Percentiles rank a stretch among this genome's conserved stretches.
Conservation (phyloP, 257 asterid genomes). For the Fraxinus cuspidata region DNA sequence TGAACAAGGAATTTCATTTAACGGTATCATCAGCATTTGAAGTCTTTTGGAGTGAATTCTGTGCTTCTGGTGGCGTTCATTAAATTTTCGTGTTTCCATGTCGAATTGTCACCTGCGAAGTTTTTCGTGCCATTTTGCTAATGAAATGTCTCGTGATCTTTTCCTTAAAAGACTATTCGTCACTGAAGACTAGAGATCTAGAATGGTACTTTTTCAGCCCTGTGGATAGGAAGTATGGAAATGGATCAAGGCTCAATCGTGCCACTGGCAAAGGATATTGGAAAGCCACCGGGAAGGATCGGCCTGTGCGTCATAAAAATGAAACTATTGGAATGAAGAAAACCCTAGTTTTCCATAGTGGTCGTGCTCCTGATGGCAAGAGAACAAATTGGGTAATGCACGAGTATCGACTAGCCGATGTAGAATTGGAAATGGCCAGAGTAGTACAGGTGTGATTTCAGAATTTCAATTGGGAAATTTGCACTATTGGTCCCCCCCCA, state of each 20-base stretch:
- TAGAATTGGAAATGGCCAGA: slow-evolving; percentile 55
- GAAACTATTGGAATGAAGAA: slow-evolving; percentile 85
- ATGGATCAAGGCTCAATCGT: slow-evolving; percentile 81
- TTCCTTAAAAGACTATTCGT: slow-evolving; percentile 34
- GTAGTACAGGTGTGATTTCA: slow-evolving; percentile 55
- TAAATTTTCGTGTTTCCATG: background rate
- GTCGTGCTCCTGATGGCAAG: slow-evolving; percentile 89
- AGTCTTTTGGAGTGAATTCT: slow-evolving; percentile 3
- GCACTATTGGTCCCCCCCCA: background rate
- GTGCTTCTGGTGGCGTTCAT: background rate
- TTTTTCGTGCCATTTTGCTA: background rate
- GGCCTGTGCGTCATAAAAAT: slow-evolving; percentile 60
- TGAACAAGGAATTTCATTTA: background rate
- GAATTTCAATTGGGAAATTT: slow-evolving; percentile 24
- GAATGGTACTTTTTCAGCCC: slow-evolving; percentile 96
- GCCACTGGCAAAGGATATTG: slow-evolving; percentile 94
- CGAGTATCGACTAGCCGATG: slow-evolving; percentile 73
- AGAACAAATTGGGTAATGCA: slow-evolving; percentile 98
- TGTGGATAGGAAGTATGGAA: slow-evolving; percentile 83
- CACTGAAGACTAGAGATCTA: slow-evolving; percentile 73
- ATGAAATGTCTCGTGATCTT: slow-evolving; percentile 15
- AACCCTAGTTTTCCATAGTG: slow-evolving; percentile 85
- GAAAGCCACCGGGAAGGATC: slow-evolving; percentile 94
- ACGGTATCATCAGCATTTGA: background rate
- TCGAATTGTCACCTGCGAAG: background rate